Evolutionary conservation across 2,329 filamentous ascomycete species (phyloP).

Genomic region (Camillea tinctor): DNA sequence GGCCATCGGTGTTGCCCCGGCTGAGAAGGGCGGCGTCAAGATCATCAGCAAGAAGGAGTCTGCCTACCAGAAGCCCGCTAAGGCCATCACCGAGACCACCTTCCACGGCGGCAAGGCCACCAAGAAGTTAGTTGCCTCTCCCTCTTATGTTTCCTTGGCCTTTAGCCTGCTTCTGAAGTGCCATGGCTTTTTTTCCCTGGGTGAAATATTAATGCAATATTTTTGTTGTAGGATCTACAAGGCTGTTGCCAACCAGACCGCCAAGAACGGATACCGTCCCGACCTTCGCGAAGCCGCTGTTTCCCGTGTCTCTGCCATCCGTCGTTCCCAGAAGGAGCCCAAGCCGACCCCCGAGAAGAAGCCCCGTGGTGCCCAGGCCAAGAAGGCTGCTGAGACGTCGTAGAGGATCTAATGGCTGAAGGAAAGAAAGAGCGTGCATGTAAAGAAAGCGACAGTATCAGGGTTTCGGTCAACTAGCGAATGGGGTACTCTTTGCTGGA

Average conservation of each 20-base stretch:
- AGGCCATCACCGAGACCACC: constrained; percentile 62
- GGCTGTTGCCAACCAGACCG: constrained; percentile 76
- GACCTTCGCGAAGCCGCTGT: constrained; percentile 78
- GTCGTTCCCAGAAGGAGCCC: constrained; percentile 72
- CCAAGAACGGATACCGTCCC: constrained; percentile 81
- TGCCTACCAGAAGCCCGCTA: constrained; percentile 70
- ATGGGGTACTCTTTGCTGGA: constrained; percentile 22
- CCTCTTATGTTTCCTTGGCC: background rate
- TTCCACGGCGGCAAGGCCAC: constrained; percentile 71
- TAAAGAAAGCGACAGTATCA: constrained; percentile 15
- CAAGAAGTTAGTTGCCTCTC: constrained; percentile 68
- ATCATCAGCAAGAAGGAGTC: constrained; percentile 82
- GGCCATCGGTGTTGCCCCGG: constrained; percentile 78
- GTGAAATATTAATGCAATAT: constrained; percentile 4
- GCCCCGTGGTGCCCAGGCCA: constrained; percentile 76
- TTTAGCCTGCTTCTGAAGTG: too few relatives aligned
- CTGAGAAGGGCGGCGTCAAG: constrained; percentile 75
- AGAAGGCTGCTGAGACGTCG: constrained; percentile 60
- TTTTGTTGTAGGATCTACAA: constrained; percentile 71
- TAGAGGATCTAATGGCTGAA: constrained; percentile 33
- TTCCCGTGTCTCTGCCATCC: constrained; percentile 82
- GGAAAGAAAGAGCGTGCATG: constrained; percentile 14
- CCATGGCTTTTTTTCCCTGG: too few relatives aligned
- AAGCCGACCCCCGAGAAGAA: constrained; percentile 75
- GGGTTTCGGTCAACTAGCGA: constrained; percentile 18